A percentile compares a stretch with the other conserved stretches of the same genome.
phyloP scores from a whole-genome alignment of 768 basidiomycete genomes.

The Guyanaporus albipodus region DNA sequence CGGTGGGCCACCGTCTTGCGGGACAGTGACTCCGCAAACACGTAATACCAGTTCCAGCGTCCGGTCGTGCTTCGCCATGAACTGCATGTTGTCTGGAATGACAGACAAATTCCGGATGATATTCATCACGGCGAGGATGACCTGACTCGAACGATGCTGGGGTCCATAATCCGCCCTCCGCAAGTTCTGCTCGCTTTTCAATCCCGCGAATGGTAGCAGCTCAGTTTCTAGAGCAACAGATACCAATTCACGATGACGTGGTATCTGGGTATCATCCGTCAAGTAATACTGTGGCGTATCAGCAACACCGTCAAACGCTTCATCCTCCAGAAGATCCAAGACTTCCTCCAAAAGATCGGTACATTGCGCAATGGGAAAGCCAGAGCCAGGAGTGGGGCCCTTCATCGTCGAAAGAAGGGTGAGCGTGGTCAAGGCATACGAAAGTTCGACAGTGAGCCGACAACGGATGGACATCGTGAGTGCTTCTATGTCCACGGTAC shows the following conservation, averaged over 20 bases:
- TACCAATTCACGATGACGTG: constrained; percentile 65
- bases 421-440: constrained; percentile 87
- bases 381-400: constrained; percentile 49
- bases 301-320: constrained; percentile 59
- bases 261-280: constrained; percentile 35
- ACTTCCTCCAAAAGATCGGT: constrained; percentile 81
- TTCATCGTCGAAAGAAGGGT: constrained; percentile 78
- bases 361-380: constrained; percentile 74
- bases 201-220: constrained; percentile 54
- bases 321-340: constrained; percentile 81
- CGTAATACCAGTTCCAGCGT: constrained; percentile 66
- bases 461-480: constrained; percentile 91
- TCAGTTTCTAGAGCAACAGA: constrained; percentile 55
- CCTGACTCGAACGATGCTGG: constrained; percentile 57
- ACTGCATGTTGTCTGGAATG: constrained; percentile 63
- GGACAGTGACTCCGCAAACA: constrained; percentile 50
- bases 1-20: constrained; percentile 29
- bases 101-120: constrained; percentile 86
- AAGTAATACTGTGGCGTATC: constrained; percentile 25
- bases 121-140: constrained; percentile 67
- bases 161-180: constrained; percentile 52
- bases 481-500: constrained; percentile 85
- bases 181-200: constrained; percentile 43
- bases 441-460: constrained; percentile 75
- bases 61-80: constrained; percentile 61